Evolutionary conservation across 108 stramenopile species (phyloP).

Genomic region (Asterionellopsis glacialis): DNA sequence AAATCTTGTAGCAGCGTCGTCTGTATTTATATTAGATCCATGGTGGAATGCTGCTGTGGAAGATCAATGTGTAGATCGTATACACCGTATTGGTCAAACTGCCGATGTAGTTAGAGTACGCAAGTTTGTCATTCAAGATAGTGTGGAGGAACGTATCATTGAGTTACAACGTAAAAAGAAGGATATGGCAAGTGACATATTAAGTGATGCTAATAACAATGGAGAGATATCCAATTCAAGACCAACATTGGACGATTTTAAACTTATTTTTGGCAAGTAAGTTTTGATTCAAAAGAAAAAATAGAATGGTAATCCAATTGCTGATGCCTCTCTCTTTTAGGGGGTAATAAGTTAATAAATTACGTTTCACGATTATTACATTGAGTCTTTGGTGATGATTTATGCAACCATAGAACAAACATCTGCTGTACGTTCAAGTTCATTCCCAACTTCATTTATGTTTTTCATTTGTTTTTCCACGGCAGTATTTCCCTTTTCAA

Average conservation of each 20-base stretch:
- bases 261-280: conserved; percentile 47
- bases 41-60: conserved; percentile 86
- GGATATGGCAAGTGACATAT: conserved; percentile 57
- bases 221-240: conserved; percentile 29
- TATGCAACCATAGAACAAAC: conserved; percentile 30
- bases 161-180: conserved; percentile 72
- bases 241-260: conserved; percentile 76
- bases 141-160: conserved; percentile 80
- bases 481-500: not conserved
- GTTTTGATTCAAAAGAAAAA: too few relatives aligned
- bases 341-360: too few relatives aligned
- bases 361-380: too few relatives aligned
- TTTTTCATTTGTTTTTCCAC: conserved; percentile 7
- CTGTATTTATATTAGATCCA: conserved; percentile 78
- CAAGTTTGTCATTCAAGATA: conserved; percentile 71
- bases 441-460: conserved; percentile 12
- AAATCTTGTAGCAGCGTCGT: conserved; percentile 67
- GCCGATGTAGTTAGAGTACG: conserved; percentile 67
- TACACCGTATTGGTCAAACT: conserved; percentile 83
- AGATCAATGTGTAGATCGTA: conserved; percentile 71
- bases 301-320: too few relatives aligned
- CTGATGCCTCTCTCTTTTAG: too few relatives aligned
- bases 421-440: conserved; percentile 24
- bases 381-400: too few relatives aligned
- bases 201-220: conserved; percentile 26